Evolutionary conservation across 2,329 filamentous ascomycete species (phyloP).

Genomic region (Hymenoscyphus occultus): DNA sequence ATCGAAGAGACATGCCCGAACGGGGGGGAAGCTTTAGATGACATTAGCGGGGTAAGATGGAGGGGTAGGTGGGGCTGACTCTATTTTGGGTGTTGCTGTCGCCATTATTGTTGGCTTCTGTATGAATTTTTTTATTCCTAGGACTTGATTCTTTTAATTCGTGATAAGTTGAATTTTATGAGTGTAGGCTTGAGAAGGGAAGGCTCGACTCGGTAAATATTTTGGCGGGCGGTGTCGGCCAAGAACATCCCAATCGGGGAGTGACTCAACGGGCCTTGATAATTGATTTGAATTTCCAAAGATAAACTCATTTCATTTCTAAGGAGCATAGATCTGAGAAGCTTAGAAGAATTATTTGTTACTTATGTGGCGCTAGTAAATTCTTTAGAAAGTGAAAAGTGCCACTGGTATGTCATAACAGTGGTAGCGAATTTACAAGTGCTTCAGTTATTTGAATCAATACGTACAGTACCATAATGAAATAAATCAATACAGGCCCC

Average conservation of each 20-base stretch:
- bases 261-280: background rate
- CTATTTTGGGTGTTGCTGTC: slow-evolving; percentile 24
- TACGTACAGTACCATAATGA: too few species aligned
- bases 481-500: too few species aligned
- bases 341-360: too few species aligned
- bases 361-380: too few species aligned
- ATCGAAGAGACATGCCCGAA: slow-evolving; percentile 93
- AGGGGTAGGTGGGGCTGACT: slow-evolving; percentile 16
- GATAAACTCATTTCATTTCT: background rate
- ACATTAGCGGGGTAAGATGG: slow-evolving; percentile 7
- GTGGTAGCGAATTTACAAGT: too few species aligned
- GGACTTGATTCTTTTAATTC: background rate
- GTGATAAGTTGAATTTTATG: background rate
- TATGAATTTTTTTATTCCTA: background rate
- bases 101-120: background rate
- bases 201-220: background rate
- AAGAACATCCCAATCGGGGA: background rate
- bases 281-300: background rate
- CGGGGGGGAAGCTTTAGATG: slow-evolving; percentile 62
- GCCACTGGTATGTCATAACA: too few species aligned
- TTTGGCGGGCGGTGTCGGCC: background rate
- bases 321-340: too few species aligned
- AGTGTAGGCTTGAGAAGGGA: background rate
- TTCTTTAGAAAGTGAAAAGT: too few species aligned
- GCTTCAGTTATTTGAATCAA: too few species aligned